Evolutionary conservation across 768 basidiomycete genomes (phyloP).

Genomic region (Tephrocybe sp.): DNA sequence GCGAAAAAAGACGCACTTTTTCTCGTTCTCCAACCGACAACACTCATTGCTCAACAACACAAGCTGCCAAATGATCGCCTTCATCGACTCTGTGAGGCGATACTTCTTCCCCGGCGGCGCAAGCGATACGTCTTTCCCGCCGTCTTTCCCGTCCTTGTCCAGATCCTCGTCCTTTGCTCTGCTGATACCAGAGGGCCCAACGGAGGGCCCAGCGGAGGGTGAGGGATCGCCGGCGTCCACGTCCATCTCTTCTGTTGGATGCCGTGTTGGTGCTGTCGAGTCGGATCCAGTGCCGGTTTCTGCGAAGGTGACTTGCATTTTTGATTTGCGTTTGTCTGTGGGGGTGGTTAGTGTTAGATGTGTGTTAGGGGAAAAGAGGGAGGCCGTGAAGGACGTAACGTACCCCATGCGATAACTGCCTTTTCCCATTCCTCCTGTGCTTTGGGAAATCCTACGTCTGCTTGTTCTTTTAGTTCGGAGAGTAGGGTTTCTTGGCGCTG

Average conservation of each 20-base stretch:
- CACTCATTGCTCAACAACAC: constrained; percentile 82
- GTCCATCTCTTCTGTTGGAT: constrained; percentile 47
- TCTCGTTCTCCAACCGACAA: constrained; percentile 66
- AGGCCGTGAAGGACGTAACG: neutral
- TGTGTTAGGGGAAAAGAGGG: neutral
- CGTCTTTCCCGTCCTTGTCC: constrained; percentile 22
- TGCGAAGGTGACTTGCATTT: constrained; percentile 35
- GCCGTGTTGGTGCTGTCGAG: constrained; percentile 37
- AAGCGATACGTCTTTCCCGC: constrained; percentile 30
- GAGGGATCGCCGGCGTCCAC: constrained; percentile 22
- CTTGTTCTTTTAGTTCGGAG: constrained; percentile 54
- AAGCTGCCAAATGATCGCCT: constrained; percentile 74
- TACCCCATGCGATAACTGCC: constrained; percentile 67
- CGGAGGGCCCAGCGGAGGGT: neutral
- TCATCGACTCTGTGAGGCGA: constrained; percentile 78
- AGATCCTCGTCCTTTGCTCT: constrained; percentile 14
- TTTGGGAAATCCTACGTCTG: constrained; percentile 62
- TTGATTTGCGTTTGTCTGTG: constrained; percentile 53
- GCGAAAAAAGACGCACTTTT: constrained; percentile 38
- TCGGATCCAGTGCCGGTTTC: constrained; percentile 20
- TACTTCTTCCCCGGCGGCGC: constrained; percentile 76
- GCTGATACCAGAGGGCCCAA: too few relatives aligned
- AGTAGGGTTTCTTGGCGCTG: constrained; percentile 70
- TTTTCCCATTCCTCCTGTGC: constrained; percentile 79
- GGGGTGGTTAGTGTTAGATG: neutral